Evolutionary conservation across 129 eudicot genomes (phyloP).

Genomic region (Lonicera japonica): DNA sequence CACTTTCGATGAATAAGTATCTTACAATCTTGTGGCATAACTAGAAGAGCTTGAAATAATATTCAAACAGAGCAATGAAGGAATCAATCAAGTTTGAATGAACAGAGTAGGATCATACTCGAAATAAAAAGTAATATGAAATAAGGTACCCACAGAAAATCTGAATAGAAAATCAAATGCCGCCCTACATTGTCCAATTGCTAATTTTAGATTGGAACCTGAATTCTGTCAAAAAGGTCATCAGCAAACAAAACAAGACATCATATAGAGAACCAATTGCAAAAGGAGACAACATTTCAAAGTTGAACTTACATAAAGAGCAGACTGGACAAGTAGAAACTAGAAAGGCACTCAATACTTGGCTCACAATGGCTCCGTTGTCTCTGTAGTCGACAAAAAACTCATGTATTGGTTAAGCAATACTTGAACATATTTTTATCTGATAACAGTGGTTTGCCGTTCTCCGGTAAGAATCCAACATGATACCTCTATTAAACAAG

Average conservation of each 20-base stretch:
- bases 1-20: too few relatives aligned
- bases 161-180: too few relatives aligned
- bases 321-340: conserved; percentile 93
- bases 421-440: conserved; percentile 93
- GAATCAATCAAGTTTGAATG: too few relatives aligned
- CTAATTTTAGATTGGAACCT: too few relatives aligned
- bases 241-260: conserved; percentile 14
- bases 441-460: conserved; percentile 95
- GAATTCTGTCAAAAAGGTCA: conserved; percentile 18
- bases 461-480: conserved; percentile 99
- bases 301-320: conserved; percentile 70
- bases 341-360: conserved; percentile 95
- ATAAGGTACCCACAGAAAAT: too few relatives aligned
- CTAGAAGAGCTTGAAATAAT: too few relatives aligned
- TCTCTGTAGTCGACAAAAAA: conserved; percentile 95
- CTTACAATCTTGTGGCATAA: too few relatives aligned
- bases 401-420: conserved; percentile 96
- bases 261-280: background rate
- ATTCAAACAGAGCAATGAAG: too few relatives aligned
- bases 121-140: too few relatives aligned
- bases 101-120: too few relatives aligned
- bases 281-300: background rate
- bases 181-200: too few relatives aligned
- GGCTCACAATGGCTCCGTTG: conserved; percentile 98
- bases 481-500: conserved; percentile 66